Evolutionary conservation across 2,329 filamentous ascomycete species (phyloP), one percentile per base, ranked within the genome.

Genomic region (Thermoascus crustaceus): DNA sequence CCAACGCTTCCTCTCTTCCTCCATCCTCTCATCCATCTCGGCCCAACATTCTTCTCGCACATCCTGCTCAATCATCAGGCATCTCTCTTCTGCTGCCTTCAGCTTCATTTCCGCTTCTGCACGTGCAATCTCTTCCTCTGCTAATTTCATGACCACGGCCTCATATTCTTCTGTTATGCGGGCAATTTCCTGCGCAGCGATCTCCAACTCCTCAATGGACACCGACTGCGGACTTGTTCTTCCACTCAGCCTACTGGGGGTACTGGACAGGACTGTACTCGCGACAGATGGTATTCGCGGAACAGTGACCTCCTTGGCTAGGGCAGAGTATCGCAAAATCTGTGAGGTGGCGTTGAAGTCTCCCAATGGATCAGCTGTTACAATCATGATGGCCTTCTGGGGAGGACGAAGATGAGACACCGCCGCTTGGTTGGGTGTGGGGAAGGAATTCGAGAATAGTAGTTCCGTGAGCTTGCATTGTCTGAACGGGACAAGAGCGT

Each of bases 311-410:
- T 96, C 89, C 13, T 87, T 78, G 0, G 91, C 91, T 4, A 98
- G 73, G 0, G 91, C 89, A 14, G 85, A 91, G 63, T 98, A 98
- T 11, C 89, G 80, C 1, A 98, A 70, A 42, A 98, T 96, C 55
- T 96, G 91, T 4, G 85, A 93, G 0, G 91, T 98, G 8, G 91
- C 87, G 54, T 96, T 96, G 68, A 88, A 95, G 60, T 98, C 91
- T 23, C 91, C 89, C 8, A 84, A 64, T 0, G 91, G 85, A 52
- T 98, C 89, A 3, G 89, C 91, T 0, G 89, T 94, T 10, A 96
- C 89, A 38, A 98, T 83, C 88, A 98, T 96, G 50, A 94, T 78
- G 1, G 82, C 88, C 52, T 83, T 88, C 56, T 96, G 91, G 0
- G 86, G 83, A 43, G 78, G 76, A 10, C 80, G 76, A 9, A 72